A percentile compares a stretch with the other conserved stretches of the same genome.
Conservation (phyloP, 805 yeast genomes). For the Starmerella floricola region DNA sequence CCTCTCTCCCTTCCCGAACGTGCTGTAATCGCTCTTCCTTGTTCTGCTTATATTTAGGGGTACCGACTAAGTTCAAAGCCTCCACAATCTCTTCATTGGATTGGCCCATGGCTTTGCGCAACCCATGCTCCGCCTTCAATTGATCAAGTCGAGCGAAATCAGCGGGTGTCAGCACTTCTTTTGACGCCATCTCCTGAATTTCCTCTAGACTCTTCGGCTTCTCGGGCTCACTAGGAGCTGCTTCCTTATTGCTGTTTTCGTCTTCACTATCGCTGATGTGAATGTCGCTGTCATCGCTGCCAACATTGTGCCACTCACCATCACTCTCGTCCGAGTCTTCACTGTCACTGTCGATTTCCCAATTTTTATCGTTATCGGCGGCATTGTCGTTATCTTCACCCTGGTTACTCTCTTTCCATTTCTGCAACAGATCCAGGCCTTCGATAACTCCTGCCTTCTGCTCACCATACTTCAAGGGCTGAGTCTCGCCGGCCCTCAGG, state of each 20-base stretch:
- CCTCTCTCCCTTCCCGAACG: constrained; percentile 86
- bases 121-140: constrained; percentile 71
- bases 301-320: constrained; percentile 61
- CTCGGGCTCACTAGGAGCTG: constrained; percentile 28
- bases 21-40: constrained; percentile 84
- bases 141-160: constrained; percentile 94
- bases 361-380: constrained; percentile 37
- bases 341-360: constrained; percentile 40
- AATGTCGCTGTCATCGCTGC: constrained; percentile 24
- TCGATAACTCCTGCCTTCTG: constrained; percentile 61
- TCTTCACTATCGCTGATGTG: constrained; percentile 36
- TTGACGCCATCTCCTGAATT: constrained; percentile 52
- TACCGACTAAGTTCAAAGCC: constrained; percentile 63
- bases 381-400: constrained; percentile 38
- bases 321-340: constrained; percentile 40
- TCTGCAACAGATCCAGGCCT: constrained; percentile 78
- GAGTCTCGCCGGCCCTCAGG: constrained; percentile 49
- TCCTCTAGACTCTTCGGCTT: constrained; percentile 29
- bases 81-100: constrained; percentile 77
- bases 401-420: constrained; percentile 64
- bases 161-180: constrained; percentile 85
- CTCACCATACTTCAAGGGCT: constrained; percentile 34
- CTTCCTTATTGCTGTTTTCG: constrained; percentile 21
- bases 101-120: constrained; percentile 52
- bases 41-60: constrained; percentile 63